Percentiles rank a stretch among this genome's conserved stretches.
These are phyloP conservation scores for Helotiales sp. DNA, from an alignment of 2,329 filamentous ascomycete species.

Conservation along the genomic window DNA sequence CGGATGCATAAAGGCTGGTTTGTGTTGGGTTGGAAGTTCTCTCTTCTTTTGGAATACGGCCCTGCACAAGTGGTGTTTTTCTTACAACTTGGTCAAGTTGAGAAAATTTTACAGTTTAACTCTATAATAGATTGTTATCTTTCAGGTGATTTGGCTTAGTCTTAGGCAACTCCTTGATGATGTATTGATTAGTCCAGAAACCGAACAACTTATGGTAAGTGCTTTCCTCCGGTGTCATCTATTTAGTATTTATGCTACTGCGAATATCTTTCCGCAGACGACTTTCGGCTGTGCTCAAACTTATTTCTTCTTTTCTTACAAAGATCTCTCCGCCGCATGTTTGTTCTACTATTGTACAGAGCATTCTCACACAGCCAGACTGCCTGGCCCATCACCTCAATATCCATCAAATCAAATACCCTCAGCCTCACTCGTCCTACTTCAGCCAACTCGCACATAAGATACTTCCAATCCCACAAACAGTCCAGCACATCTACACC, in stretches of 20 bases:
- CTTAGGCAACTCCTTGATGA: not conserved
- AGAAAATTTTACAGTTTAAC: not conserved
- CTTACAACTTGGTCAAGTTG: not conserved
- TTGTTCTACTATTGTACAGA: not conserved
- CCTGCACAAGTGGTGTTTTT: slow-evolving; percentile 14
- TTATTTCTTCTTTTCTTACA: not conserved
- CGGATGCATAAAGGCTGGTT: slow-evolving; percentile 18
- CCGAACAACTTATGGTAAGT: not conserved
- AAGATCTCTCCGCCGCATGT: not conserved
- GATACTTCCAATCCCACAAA: not conserved
- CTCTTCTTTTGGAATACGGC: slow-evolving; percentile 10
- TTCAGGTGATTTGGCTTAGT: not conserved
- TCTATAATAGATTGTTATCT: slow-evolving; percentile 1
- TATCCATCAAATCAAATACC: not conserved
- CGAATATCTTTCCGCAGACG: not conserved
- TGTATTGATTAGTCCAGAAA: not conserved
- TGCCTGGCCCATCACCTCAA: not conserved
- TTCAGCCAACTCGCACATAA: not conserved
- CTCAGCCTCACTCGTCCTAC: not conserved
- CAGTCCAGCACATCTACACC: not conserved
- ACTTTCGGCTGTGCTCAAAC: not conserved
- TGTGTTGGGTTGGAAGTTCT: not conserved
- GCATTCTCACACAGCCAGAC: not conserved
- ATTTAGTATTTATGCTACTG: no score
- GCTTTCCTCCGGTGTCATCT: not conserved